Evolutionary conservation across 2,329 filamentous ascomycete species (phyloP).

Genomic region (Chlorencoelia australis): DNA sequence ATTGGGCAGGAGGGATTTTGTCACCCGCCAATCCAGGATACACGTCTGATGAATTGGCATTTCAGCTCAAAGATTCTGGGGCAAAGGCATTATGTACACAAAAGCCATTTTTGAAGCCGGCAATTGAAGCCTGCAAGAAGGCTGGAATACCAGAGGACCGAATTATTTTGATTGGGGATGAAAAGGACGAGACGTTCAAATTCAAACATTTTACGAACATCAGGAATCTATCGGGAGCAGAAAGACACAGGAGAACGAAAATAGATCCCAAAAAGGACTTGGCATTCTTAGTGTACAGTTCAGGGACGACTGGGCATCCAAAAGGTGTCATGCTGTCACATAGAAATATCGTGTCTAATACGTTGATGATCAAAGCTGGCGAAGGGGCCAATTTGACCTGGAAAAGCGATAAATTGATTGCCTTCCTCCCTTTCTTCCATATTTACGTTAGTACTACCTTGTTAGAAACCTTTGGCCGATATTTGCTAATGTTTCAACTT

Average conservation of each 20-base stretch:
- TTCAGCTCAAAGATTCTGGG: slow-evolving; percentile 70
- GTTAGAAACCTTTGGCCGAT: not conserved
- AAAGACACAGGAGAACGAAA: slow-evolving; percentile 48
- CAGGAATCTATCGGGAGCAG: slow-evolving; percentile 49
- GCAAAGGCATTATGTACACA: slow-evolving; percentile 72
- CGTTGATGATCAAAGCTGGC: slow-evolving; percentile 42
- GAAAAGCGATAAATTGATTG: slow-evolving; percentile 62
- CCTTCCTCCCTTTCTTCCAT: slow-evolving; percentile 82
- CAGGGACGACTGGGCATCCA: slow-evolving; percentile 80
- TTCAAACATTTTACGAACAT: slow-evolving; percentile 67
- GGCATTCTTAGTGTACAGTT: slow-evolving; percentile 79
- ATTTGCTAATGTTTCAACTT: slow-evolving; percentile 4
- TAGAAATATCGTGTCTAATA: slow-evolving; percentile 69
- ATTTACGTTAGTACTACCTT: slow-evolving; percentile 59
- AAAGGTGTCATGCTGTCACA: slow-evolving; percentile 89
- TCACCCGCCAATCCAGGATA: slow-evolving; percentile 87
- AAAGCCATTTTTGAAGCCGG: slow-evolving; percentile 51
- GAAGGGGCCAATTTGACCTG: slow-evolving; percentile 48
- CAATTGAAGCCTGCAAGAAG: slow-evolving; percentile 54
- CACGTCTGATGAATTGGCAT: slow-evolving; percentile 71
- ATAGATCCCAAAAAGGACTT: slow-evolving; percentile 62
- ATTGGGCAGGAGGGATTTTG: slow-evolving; percentile 73
- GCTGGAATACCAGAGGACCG: slow-evolving; percentile 62
- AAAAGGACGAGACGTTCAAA: slow-evolving; percentile 44
- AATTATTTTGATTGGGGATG: slow-evolving; percentile 68